Base-by-base conservation (phyloP, 306 rosid genomes). In the Dryas drummondii region DNA sequence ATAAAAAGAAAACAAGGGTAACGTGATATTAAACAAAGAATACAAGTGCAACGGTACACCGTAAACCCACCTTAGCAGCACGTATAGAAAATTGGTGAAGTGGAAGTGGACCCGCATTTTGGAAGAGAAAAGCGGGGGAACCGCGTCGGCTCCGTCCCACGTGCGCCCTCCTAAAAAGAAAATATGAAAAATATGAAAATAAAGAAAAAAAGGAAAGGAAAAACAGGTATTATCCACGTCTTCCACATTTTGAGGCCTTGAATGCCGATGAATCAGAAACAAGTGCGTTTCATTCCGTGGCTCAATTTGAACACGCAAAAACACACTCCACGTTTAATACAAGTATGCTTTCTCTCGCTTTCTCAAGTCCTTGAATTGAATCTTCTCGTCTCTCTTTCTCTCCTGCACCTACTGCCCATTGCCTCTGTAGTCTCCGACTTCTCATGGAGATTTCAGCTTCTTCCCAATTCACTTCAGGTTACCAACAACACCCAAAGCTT, bases 81-180 rank as follows among this genome's bases (percentile, higher is more conserved):
- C 37, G 37, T 1, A 32, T 32, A 32, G 37, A 32, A 32, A 32
- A 1, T 32, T 32, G 3, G 37, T 32, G 37, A 32, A 32, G 37
- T 32, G 37, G 37, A 32, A 32, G 37, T 32, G 37, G 37, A 0
- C 37, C 37, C 1, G 37, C 37, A 32, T 32, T 32, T 32, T 1
- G 37, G 37, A 32, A 40, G 44, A 27, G 66, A 48, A 15, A 10
- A 40, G 60, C 22, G 9, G 4, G 40, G 42, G 72, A 46, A 16
- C 37, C 89, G 85, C 63, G 90, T 80, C 69, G 78, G 88, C 86
- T 70, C 93, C 86, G 88, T 86, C 87, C 92, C 82, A 84, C 75
- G 90, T 76, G 88, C 14, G 4, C 16, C 15, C 66, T 19, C 5
- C 9, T 5, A 15, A 7, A n/a, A 41, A 52, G 44, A 2, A 61